Percentiles rank a stretch among this genome's conserved stretches.
Evolutionary conservation across 192 early-diverging fungal species (phyloP).

Genomic region (Lunasporangiospora selenospora): DNA sequence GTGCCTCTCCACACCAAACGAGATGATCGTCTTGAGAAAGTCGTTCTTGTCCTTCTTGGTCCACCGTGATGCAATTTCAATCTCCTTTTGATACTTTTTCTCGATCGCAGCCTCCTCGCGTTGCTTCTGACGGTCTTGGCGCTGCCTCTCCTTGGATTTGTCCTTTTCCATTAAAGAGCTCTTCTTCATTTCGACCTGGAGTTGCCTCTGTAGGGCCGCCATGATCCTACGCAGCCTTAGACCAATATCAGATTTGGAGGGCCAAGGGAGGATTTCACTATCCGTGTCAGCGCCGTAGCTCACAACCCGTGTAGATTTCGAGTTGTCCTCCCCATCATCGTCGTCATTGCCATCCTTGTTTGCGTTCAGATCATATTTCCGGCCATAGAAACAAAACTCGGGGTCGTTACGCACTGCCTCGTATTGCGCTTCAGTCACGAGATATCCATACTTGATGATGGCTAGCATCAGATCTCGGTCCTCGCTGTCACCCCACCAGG

Average conservation of each 20-base stretch:
- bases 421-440: slow-evolving; percentile 43
- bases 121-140: slow-evolving; percentile 22
- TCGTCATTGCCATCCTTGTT: slow-evolving; percentile 43
- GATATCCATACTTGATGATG: slow-evolving; percentile 80
- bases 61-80: slow-evolving; percentile 42
- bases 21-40: slow-evolving; percentile 50
- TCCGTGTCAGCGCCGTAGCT: background rate
- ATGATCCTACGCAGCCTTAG: slow-evolving; percentile 55
- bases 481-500: slow-evolving; percentile 83
- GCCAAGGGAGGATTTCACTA: slow-evolving; percentile 51
- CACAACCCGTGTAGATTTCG: background rate
- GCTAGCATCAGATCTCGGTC: slow-evolving; percentile 85
- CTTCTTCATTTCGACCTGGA: slow-evolving; percentile 30
- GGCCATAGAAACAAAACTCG: slow-evolving; percentile 61
- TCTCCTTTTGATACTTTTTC: slow-evolving; percentile 16
- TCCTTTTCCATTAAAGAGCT: slow-evolving; percentile 29
- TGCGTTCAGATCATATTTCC: slow-evolving; percentile 52
- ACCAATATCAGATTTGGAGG: slow-evolving; percentile 57
- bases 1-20: slow-evolving; percentile 51
- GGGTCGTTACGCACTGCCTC: slow-evolving; percentile 58
- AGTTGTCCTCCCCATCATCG: slow-evolving; percentile 36
- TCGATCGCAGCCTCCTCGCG: slow-evolving; percentile 23
- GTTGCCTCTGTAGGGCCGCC: slow-evolving; percentile 49
- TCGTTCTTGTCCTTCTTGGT: slow-evolving; percentile 47
- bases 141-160: slow-evolving; percentile 18